Evolutionary conservation across 345 rosid genomes (phyloP).

Genomic region (Draba incana): DNA sequence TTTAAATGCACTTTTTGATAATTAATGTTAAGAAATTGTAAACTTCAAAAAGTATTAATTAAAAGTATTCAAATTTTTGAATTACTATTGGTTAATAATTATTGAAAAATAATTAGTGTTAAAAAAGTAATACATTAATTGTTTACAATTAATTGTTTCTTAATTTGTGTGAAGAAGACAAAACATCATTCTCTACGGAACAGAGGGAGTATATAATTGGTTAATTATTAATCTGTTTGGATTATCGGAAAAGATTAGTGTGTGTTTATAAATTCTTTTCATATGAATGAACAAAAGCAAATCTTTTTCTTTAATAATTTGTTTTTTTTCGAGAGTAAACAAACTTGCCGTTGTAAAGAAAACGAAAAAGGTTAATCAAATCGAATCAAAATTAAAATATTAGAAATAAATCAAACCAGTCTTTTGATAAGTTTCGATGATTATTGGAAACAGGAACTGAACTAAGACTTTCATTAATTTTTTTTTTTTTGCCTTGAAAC

Average conservation of each 20-base stretch:
- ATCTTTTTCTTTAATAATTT: neutral
- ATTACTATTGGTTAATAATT: too few relatives aligned
- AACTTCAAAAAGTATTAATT: too few relatives aligned
- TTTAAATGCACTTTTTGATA: too few relatives aligned
- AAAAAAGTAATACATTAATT: too few relatives aligned
- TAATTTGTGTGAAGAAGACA: too few relatives aligned
- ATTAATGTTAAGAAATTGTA: too few relatives aligned
- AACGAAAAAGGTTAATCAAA: neutral
- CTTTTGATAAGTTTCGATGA: neutral
- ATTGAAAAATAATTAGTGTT: too few relatives aligned
- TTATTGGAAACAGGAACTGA: constrained; percentile 4
- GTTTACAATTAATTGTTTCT: too few relatives aligned
- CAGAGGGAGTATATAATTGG: too few relatives aligned
- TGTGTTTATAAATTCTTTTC: neutral
- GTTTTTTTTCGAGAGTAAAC: neutral
- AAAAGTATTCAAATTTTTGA: too few relatives aligned
- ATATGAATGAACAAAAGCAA: neutral
- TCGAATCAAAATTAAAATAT: neutral
- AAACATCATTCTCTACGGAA: too few relatives aligned
- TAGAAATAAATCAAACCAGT: neutral
- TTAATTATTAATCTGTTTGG: neutral
- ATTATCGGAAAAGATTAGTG: constrained; percentile 1
- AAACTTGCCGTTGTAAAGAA: constrained; percentile 15
- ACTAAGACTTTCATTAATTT: neutral
- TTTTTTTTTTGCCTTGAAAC: neutral